Percentiles rank a stretch among this genome's conserved stretches.
These are phyloP conservation scores for Clonostachys sp. DNA, from an alignment of 2,329 filamentous ascomycete species.

Conservation along the genomic window DNA sequence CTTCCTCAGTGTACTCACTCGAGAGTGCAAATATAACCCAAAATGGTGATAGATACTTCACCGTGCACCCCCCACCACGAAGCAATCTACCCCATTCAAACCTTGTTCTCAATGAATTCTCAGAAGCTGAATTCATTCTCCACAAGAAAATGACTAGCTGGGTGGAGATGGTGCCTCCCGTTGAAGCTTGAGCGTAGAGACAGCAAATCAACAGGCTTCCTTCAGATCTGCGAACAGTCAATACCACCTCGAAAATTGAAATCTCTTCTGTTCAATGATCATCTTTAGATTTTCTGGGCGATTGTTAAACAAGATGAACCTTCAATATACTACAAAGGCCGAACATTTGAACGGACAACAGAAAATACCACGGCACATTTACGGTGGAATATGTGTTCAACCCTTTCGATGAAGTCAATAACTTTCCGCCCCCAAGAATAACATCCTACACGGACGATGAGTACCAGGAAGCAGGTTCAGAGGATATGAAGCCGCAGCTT, in stretches of 20 bases:
- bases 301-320: slow-evolving; percentile 66
- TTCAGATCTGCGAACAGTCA: slow-evolving; percentile 65
- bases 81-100: too few relatives aligned
- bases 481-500: slow-evolving; percentile 80
- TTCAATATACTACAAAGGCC: slow-evolving; percentile 72
- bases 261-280: slow-evolving; percentile 90
- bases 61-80: too few relatives aligned
- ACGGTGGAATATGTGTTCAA: slow-evolving; percentile 81
- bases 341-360: slow-evolving; percentile 30
- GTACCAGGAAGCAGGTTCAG: slow-evolving; percentile 58
- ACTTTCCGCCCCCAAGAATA: slow-evolving; percentile 69
- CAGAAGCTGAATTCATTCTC: too few relatives aligned
- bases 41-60: too few relatives aligned
- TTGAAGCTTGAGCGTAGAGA: slow-evolving; percentile 55
- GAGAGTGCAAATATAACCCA: too few relatives aligned
- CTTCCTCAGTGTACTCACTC: too few relatives aligned
- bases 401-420: slow-evolving; percentile 48
- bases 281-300: slow-evolving; percentile 88
- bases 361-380: slow-evolving; percentile 71
- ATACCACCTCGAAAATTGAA: slow-evolving; percentile 84
- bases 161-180: slow-evolving; percentile 19
- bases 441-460: slow-evolving; percentile 69
- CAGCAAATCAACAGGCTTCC: slow-evolving; percentile 58
- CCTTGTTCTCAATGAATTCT: too few relatives aligned
- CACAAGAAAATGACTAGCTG: too few relatives aligned